phyloP scores from a whole-genome alignment of 177 flowering plant genomes.

The Tripterygium wilfordii region DNA sequence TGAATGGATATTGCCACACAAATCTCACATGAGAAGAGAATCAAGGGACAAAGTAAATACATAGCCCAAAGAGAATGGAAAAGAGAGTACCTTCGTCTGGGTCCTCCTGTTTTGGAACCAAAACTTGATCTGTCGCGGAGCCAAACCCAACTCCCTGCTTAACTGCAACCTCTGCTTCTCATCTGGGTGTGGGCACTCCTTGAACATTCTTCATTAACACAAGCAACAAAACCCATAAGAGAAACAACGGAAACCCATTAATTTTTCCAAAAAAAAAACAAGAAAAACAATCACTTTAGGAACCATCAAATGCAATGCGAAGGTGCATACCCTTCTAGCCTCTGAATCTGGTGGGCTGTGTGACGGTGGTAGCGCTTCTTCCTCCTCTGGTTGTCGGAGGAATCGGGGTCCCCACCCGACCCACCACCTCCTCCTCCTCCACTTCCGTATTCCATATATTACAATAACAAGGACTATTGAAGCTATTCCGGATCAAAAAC shows the following conservation, averaged over 20 bases:
- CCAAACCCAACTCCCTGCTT: slow-evolving; percentile 73
- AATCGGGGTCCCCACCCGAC: slow-evolving; percentile 50
- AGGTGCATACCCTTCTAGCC: slow-evolving; percentile 56
- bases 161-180: slow-evolving; percentile 74
- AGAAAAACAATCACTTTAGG: no score
- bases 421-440: slow-evolving; percentile 27
- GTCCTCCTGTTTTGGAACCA: slow-evolving; percentile 96
- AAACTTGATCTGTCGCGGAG: slow-evolving; percentile 90
- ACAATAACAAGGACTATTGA: no score
- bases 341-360: slow-evolving; percentile 72
- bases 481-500: no score
- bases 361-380: slow-evolving; percentile 80
- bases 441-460: slow-evolving; percentile 31
- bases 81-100: slow-evolving; percentile 72
- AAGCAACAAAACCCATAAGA: no score
- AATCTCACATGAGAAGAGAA: no score
- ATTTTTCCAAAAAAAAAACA: no score
- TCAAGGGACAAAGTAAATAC: no score
- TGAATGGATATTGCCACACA: no score
- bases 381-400: slow-evolving; percentile 41
- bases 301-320: slow-evolving; percentile 2
- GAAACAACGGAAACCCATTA: no score
- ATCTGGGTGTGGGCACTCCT: slow-evolving; percentile 88
- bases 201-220: slow-evolving; percentile 67
- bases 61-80: background rate